Evolutionary conservation across 2,329 filamentous ascomycete genomes (phyloP).

Genomic region (Metarhizium humberi): DNA sequence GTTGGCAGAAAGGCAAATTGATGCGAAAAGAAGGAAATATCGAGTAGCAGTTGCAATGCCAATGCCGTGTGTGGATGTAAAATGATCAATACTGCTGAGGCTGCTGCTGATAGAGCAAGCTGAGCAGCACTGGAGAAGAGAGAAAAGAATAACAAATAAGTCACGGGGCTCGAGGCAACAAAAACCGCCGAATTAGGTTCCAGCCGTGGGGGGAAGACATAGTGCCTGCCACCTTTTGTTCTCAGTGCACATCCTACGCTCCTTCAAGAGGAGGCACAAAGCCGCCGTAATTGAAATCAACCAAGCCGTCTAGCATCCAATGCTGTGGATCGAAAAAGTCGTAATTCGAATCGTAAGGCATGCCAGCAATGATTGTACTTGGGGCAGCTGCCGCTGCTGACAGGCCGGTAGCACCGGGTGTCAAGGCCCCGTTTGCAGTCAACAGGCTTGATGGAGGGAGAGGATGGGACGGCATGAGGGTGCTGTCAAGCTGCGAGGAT

Average conservation of each 20-base stretch:
- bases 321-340: slow-evolving; percentile 89
- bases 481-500: slow-evolving; percentile 55
- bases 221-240: too few relatives aligned
- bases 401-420: slow-evolving; percentile 36
- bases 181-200: not conserved
- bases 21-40: not conserved
- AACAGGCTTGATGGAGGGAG: slow-evolving; percentile 36
- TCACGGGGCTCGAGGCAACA: too few relatives aligned
- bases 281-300: slow-evolving; percentile 64
- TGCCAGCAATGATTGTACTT: slow-evolving; percentile 37
- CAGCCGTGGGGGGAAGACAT: not conserved
- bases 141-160: not conserved
- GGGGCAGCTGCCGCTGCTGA: slow-evolving; percentile 28
- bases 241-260: slow-evolving; percentile 22
- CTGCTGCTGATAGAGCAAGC: not conserved
- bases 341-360: slow-evolving; percentile 56
- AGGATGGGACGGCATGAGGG: slow-evolving; percentile 36
- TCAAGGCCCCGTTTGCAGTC: slow-evolving; percentile 41
- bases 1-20: not conserved
- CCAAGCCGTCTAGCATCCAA: slow-evolving; percentile 83
- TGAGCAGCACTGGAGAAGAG: not conserved
- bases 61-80: not conserved
- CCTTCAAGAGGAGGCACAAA: slow-evolving; percentile 48
- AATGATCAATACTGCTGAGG: not conserved
- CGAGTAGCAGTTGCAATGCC: not conserved